A percentile compares a stretch with the other conserved stretches of the same genome.
These are phyloP conservation scores for Zasmidium angulare DNA, from an alignment of 2,329 filamentous ascomycete genomes.

Conservation along the genomic window DNA sequence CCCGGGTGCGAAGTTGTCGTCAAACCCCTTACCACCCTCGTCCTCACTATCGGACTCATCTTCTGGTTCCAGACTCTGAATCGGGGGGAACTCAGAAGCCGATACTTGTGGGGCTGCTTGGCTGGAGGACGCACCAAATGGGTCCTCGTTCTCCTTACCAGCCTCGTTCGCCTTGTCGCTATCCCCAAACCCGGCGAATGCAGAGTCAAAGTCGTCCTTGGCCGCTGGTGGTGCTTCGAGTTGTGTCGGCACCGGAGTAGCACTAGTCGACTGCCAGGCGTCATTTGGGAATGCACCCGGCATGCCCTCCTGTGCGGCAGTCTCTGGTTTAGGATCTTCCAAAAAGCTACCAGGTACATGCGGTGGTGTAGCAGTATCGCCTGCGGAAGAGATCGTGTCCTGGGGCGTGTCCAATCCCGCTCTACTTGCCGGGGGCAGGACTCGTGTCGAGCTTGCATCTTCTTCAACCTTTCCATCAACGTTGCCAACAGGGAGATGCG, in stretches of 20 bases:
- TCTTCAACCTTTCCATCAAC: conserved; percentile 48
- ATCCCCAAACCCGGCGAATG: conserved; percentile 71
- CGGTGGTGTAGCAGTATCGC: neutral
- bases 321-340: conserved; percentile 20
- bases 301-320: conserved; percentile 33
- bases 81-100: conserved; percentile 79
- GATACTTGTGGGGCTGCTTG: conserved; percentile 32
- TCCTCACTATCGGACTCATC: conserved; percentile 78
- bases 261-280: neutral
- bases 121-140: conserved; percentile 51
- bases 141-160: conserved; percentile 24
- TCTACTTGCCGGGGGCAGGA: conserved; percentile 34
- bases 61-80: conserved; percentile 78
- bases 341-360: conserved; percentile 15
- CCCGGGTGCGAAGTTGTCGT: conserved; percentile 82
- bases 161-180: conserved; percentile 28
- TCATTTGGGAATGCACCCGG: conserved; percentile 50
- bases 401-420: conserved; percentile 29
- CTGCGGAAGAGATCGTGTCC: conserved; percentile 14
- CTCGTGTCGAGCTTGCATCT: conserved; percentile 58
- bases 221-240: conserved; percentile 42
- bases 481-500: conserved; percentile 68
- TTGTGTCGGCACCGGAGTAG: conserved; percentile 45
- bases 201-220: conserved; percentile 74
- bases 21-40: conserved; percentile 68